Evolutionary conservation across 495 filamentous ascomycete genomes (phyloP).

Genomic region (Talaromyces nanjingensis): DNA sequence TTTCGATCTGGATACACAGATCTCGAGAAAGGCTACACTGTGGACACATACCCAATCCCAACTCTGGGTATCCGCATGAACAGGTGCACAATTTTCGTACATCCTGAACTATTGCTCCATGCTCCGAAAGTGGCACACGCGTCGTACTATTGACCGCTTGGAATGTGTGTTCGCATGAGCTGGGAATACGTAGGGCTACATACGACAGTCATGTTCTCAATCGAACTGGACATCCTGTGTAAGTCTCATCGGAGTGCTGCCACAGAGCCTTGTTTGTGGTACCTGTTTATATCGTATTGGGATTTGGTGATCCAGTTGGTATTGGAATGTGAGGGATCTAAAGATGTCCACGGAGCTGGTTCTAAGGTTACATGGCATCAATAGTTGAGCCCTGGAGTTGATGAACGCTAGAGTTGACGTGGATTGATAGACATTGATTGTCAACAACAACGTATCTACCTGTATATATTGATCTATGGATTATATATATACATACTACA

Average conservation of each 20-base stretch:
- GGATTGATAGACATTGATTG: no score
- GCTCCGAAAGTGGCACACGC: background rate
- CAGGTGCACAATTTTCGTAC: no score
- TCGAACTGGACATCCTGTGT: background rate
- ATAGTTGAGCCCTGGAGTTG: no score
- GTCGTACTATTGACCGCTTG: background rate
- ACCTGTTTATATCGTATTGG: background rate
- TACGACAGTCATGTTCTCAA: background rate
- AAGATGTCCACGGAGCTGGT: no score
- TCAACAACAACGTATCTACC: no score
- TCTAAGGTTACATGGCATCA: no score
- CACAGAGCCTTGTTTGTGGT: background rate
- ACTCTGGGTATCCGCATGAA: background rate
- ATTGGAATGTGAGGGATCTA: no score
- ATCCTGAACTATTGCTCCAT: background rate
- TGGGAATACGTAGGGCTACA: background rate
- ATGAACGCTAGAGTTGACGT: no score
- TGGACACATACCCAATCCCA: background rate
- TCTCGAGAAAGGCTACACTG: background rate
- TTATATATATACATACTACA: no score
- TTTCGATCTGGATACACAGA: background rate
- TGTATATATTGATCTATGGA: no score
- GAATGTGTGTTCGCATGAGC: background rate
- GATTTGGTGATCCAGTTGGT: no score
- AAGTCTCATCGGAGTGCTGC: background rate